These are phyloP conservation scores for Excoecaria cochinchinensis DNA, from an alignment of 345 rosid species.

Conservation along the genomic window DNA sequence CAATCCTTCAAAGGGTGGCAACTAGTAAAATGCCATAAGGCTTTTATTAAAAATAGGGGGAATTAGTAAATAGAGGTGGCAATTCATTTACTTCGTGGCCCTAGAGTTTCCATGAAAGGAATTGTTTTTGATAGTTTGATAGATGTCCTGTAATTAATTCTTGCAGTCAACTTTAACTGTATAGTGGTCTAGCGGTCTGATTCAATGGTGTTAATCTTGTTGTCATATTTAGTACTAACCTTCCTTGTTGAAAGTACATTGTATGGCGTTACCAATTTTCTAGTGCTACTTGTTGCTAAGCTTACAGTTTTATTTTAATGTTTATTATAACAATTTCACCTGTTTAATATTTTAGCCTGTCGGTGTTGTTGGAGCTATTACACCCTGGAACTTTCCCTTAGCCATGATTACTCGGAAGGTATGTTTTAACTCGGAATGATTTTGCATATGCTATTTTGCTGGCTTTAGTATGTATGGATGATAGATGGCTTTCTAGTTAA, in stretches of 20 bases:
- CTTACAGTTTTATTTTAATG: neutral
- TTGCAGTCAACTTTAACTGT: no score
- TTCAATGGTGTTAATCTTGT: no score
- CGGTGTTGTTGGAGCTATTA: slow-evolving; percentile 92
- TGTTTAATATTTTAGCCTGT: slow-evolving; percentile 53
- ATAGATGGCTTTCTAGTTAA: slow-evolving; percentile 4
- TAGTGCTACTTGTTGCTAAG: neutral
- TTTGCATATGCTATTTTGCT: neutral
- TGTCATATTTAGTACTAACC: no score
- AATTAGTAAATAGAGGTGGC: neutral
- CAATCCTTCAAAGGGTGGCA: no score
- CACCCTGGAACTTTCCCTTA: slow-evolving; percentile 98
- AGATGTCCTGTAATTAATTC: no score
- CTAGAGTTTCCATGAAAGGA: no score
- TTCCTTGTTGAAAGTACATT: neutral
- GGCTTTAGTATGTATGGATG: neutral
- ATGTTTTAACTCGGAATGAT: slow-evolving; percentile 18
- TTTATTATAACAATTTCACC: slow-evolving; percentile 9
- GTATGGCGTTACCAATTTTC: neutral
- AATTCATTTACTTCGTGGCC: no score
- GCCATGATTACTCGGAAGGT: slow-evolving; percentile 99
- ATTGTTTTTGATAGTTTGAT: no score
- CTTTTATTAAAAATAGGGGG: neutral
- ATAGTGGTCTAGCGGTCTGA: no score
- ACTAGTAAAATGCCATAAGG: no score